Evolutionary conservation across 805 yeast genomes (phyloP), one percentile per base, ranked within the genome.

Genomic region (Brettanomyces custersianus): DNA sequence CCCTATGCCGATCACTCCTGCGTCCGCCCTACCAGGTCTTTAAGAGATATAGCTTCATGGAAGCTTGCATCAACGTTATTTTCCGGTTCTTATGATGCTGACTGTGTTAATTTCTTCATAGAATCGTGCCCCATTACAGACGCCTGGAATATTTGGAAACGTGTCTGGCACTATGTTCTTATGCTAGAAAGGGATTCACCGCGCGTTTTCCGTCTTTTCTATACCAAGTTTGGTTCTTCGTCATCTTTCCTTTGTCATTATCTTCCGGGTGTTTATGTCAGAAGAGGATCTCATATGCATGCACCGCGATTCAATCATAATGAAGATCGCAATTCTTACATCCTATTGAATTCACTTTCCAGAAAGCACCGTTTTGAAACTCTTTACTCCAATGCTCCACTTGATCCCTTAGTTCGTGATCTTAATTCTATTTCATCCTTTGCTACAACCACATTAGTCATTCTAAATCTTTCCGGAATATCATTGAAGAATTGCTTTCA

Each of bases 301-400:
- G n/a, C n/a, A n/a, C 5, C 19, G 41, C 5, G 8, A 17, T 40
- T n/a, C n/a, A n/a, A n/a, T 13, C 41, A 49, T 20, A 52, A 49
- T 19, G 35, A 42, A 8, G 31, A 46, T 1, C 51, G 59, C n/a
- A 37, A 39, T 2, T 19, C 45, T 0, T 45, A 38, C 22, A 36
- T 48, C 15, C 36, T 39, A 9, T 20, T 38, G 25, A 43, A 47
- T 27, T 44, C 47, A 1, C 32, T 47, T 13, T 29, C 39, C 8
- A 33, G 37, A 13, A 49, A 48, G 24, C 65, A 60, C 38, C 38
- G 67, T 21, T 44, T 61, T n/a, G 66, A 62, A 39, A 50, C 63
- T 5, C 38, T 60, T 2, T 56, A 48, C 28, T 39, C 45, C 4
- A 59, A 60, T 39, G 28, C 54, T 1, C 35, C 51, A 20, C 39